These are phyloP conservation scores for Kazachstania sp. DNA, from an alignment of 1,139 yeast species.

Conservation along the genomic window DNA sequence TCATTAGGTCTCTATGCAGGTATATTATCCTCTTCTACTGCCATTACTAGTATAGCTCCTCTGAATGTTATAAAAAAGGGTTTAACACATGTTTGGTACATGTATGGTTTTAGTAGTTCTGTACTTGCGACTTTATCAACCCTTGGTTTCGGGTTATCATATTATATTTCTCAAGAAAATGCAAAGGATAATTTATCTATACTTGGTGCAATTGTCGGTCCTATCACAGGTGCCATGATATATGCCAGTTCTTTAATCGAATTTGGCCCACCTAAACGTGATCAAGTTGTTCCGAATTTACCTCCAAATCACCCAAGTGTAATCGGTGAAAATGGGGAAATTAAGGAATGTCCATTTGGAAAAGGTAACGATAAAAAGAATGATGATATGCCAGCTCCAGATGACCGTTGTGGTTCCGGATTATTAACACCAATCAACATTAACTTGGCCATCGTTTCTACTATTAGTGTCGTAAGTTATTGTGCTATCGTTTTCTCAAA, in stretches of 20 bases:
- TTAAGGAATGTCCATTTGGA: slow-evolving; percentile 7
- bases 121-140: slow-evolving; percentile 26
- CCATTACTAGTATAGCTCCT: slow-evolving; percentile 36
- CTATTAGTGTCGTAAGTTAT: slow-evolving; percentile 1
- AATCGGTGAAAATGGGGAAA: slow-evolving; percentile 2
- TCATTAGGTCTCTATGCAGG: slow-evolving; percentile 93
- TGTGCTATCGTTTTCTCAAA: slow-evolving; percentile 1
- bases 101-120: slow-evolving; percentile 19
- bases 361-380: neutral
- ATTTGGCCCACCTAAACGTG: too few species aligned
- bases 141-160: slow-evolving; percentile 28
- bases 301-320: slow-evolving; percentile 8
- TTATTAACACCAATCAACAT: slow-evolving; percentile 3
- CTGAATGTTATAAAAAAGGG: slow-evolving; percentile 22
- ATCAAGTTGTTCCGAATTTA: neutral
- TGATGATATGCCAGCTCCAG: neutral
- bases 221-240: slow-evolving; percentile 13
- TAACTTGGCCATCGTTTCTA: slow-evolving; percentile 4
- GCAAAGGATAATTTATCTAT: slow-evolving; percentile 9
- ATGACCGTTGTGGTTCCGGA: neutral
- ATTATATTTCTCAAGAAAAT: slow-evolving; percentile 23
- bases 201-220: slow-evolving; percentile 13
- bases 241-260: neutral
- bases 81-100: slow-evolving; percentile 19
- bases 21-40: slow-evolving; percentile 73